Percentiles rank a stretch among this genome's conserved stretches.
phyloP scores from a whole-genome alignment of 2,329 filamentous ascomycete genomes.

The Fulvia fulva region DNA sequence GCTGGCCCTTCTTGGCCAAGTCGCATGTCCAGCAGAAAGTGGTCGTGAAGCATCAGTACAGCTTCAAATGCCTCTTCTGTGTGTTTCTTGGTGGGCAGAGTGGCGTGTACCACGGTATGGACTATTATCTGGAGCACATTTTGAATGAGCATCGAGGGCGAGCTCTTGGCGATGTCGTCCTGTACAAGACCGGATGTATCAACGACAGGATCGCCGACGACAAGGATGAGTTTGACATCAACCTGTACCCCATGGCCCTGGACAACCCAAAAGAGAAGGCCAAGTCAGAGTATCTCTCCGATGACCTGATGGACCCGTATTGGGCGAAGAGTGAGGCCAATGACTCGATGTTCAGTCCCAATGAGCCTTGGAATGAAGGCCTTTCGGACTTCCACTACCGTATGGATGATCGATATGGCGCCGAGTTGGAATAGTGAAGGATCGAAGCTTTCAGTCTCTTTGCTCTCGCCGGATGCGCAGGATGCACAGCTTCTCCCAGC shows the following conservation, averaged over 20 bases:
- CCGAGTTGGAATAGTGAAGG: constrained; percentile 23
- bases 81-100: constrained; percentile 36
- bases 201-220: constrained; percentile 37
- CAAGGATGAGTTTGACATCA: constrained; percentile 47
- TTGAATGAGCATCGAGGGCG: constrained; percentile 34
- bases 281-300: constrained; percentile 19
- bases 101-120: constrained; percentile 39
- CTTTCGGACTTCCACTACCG: constrained; percentile 32
- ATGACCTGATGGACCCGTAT: constrained; percentile 21
- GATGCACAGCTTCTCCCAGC: constrained; percentile 92
- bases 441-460: background rate
- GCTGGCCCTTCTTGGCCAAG: constrained; percentile 48
- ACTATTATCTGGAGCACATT: constrained; percentile 45
- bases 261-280: constrained; percentile 4
- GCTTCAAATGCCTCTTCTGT: constrained; percentile 48
- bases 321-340: constrained; percentile 18
- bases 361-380: constrained; percentile 33
- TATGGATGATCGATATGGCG: constrained; percentile 13
- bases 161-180: constrained; percentile 34
- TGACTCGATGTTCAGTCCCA: constrained; percentile 26
- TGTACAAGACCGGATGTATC: constrained; percentile 43
- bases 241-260: constrained; percentile 36
- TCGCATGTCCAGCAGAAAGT: constrained; percentile 40
- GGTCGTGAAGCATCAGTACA: constrained; percentile 28
- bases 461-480: constrained; percentile 70